phyloP scores from a whole-genome alignment of 2,329 filamentous ascomycete species.

The Xylariaceae sp. region DNA sequence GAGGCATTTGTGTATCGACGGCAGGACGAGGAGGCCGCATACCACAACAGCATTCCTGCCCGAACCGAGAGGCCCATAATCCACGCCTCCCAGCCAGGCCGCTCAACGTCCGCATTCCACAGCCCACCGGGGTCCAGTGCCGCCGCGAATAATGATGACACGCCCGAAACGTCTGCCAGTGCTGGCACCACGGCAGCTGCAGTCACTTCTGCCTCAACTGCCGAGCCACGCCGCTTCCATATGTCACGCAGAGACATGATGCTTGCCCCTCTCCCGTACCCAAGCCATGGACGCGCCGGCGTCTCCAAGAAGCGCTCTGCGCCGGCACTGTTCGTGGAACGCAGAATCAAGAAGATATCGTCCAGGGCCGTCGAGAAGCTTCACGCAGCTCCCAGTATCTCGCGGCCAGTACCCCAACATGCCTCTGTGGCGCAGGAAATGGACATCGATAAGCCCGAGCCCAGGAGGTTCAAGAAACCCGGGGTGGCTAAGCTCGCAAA shows the following conservation, averaged over 20 bases:
- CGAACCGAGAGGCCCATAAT: slow-evolving; percentile 34
- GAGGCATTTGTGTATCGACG: slow-evolving; percentile 50
- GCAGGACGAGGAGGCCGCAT: slow-evolving; percentile 29
- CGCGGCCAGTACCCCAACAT: slow-evolving; percentile 2
- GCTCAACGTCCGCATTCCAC: slow-evolving; percentile 22
- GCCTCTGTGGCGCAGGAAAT: slow-evolving; percentile 9
- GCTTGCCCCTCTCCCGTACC: slow-evolving; percentile 18
- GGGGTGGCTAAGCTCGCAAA: slow-evolving; percentile 21
- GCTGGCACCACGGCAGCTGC: not conserved
- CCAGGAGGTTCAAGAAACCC: slow-evolving; percentile 27
- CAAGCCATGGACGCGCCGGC: slow-evolving; percentile 19
- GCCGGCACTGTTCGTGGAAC: slow-evolving; percentile 50
- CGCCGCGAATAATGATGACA: slow-evolving; percentile 5
- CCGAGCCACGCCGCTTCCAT: slow-evolving; percentile 46
- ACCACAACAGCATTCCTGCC: slow-evolving; percentile 17
- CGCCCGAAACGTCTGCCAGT: slow-evolving; percentile 2
- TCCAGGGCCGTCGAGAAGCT: slow-evolving; percentile 15
- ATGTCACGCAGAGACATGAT: slow-evolving; percentile 42
- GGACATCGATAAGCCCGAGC: slow-evolving; percentile 17
- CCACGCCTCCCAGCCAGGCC: slow-evolving; percentile 36
- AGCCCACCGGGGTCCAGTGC: slow-evolving; percentile 5
- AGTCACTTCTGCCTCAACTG: slow-evolving; percentile 3
- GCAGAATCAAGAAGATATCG: slow-evolving; percentile 29
- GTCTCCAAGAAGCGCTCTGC: slow-evolving; percentile 35
- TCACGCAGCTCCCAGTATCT: slow-evolving; percentile 10